Base-by-base conservation (phyloP, 2,329 filamentous ascomycete genomes). In the Pseudopyricularia javanii region DNA sequence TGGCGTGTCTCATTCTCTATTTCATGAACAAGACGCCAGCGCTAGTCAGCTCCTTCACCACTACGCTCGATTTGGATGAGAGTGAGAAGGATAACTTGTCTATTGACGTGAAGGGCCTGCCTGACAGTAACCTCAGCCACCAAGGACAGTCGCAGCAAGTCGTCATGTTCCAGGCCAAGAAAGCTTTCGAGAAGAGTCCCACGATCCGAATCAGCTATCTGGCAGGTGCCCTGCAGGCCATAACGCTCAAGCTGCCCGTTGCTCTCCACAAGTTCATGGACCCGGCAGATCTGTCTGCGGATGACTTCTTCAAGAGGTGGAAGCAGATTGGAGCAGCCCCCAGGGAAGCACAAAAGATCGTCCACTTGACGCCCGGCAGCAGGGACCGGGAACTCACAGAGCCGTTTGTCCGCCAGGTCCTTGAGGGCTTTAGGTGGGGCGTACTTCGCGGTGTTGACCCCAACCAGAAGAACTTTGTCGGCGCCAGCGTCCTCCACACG, bases 261-360 rank as follows among this genome's bases (percentile, higher is more conserved):
- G 74, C 88, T 0, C 80, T 91, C 52, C 91, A 97, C 69, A 95
- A 96, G 66, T 98, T 95, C 64, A 96, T 97, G 90, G 91, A 96
- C 57, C 82, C 88, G 0, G 91, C 93, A 0, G 85, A 93, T 54
- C 74, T 98, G 37, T 80, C 80, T 7, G 82, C 85, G 0, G 93
- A 98, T 51, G 93, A 98, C 64, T 98, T 97, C 70, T 98, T 98
- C 79, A 96, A 94, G 75, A 79, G 94, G 51, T 98, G 93, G 93
- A 94, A 95, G 75, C 93, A 98, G 70, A 97, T 98, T 61, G 93
- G 93, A 12, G 89, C 87, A 5, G 81, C 82, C 2, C 85, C 91
- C 1, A 80, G 94, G 30, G 94, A 98, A 68, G 84, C 88, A 0
- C 93, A 98, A 66, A 79, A 79, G 49, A 89, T 97, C 32, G 94